Percentiles rank a stretch among this genome's conserved stretches.
These are phyloP conservation scores for Bryopsis sp. DNA, from an alignment of 139 green algal species.

Conservation along the genomic window DNA sequence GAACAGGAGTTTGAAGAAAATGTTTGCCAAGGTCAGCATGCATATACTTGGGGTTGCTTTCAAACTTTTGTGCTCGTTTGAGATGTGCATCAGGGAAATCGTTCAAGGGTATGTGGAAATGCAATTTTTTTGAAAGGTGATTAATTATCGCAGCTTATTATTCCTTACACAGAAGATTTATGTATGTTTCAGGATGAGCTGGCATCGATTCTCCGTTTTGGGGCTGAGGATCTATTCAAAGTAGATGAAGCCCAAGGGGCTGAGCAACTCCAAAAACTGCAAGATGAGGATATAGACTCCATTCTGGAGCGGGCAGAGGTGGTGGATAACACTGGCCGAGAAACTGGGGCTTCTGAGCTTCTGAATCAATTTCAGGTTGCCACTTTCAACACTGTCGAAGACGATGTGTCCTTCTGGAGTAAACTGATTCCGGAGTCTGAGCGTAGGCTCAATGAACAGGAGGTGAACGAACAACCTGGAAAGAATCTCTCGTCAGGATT, in stretches of 20 bases:
- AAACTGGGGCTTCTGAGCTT: constrained; percentile 44
- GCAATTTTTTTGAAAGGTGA: too few relatives aligned
- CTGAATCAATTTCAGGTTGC: constrained; percentile 80
- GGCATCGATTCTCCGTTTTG: constrained; percentile 88
- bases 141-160: too few relatives aligned
- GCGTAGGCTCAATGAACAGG: constrained; percentile 22
- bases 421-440: constrained; percentile 69
- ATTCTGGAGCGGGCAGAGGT: constrained; percentile 89
- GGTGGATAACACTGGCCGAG: constrained; percentile 16
- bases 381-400: constrained; percentile 66
- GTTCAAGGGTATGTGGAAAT: too few relatives aligned
- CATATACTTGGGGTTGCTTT: too few relatives aligned
- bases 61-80: too few relatives aligned
- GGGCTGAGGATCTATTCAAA: constrained; percentile 91
- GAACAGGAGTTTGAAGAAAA: constrained; percentile 43
- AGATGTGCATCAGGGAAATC: too few relatives aligned
- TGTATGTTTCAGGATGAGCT: constrained; percentile 74
- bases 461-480: constrained; percentile 29
- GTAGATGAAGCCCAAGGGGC: constrained; percentile 15
- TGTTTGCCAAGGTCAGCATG: constrained; percentile 79
- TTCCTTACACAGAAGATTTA: too few relatives aligned
- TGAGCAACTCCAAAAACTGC: constrained; percentile 34
- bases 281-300: constrained; percentile 80
- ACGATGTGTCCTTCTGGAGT: constrained; percentile 88
- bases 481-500: not conserved